phyloP scores from a whole-genome alignment of 352 stramenopile genomes.

The Phytophthora idaei region DNA sequence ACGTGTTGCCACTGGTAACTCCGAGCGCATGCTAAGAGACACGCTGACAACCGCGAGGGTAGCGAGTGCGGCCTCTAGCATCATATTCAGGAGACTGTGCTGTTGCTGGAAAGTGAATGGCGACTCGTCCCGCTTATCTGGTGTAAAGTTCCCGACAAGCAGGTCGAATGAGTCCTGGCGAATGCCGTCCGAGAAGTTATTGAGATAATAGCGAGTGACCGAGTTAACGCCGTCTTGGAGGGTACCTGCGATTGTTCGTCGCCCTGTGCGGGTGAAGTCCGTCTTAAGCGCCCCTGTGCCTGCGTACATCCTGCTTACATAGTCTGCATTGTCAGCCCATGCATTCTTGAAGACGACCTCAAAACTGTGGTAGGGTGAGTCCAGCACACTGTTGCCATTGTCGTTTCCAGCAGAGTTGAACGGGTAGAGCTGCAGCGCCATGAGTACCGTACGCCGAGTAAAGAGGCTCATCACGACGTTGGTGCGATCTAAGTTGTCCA shows the following conservation, averaged over 20 bases:
- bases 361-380: conserved; percentile 71
- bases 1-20: conserved; percentile 60
- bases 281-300: conserved; percentile 96
- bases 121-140: conserved; percentile 80
- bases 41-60: conserved; percentile 61
- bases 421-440: conserved; percentile 87
- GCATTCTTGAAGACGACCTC: conserved; percentile 86
- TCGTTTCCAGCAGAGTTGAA: conserved; percentile 39
- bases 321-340: conserved; percentile 97
- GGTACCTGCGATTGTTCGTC: conserved; percentile 90
- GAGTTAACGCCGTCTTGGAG: conserved; percentile 96
- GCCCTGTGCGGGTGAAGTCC: conserved; percentile 95
- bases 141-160: conserved; percentile 78
- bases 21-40: conserved; percentile 64
- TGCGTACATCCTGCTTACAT: conserved; percentile 93
- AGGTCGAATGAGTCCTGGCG: conserved; percentile 95
- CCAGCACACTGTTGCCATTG: conserved; percentile 72
- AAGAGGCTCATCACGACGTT: conserved; percentile 88
- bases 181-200: conserved; percentile 96
- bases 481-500: conserved; percentile 98
- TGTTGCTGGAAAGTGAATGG: conserved; percentile 87
- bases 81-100: conserved; percentile 69
- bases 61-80: conserved; percentile 59
- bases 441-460: conserved; percentile 70
- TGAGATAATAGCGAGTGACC: conserved; percentile 94